Percentiles rank a stretch among this genome's conserved stretches.
These are phyloP conservation scores for Chaetomium olivaceum DNA, from an alignment of 2,329 filamentous ascomycete species.

Conservation along the genomic window DNA sequence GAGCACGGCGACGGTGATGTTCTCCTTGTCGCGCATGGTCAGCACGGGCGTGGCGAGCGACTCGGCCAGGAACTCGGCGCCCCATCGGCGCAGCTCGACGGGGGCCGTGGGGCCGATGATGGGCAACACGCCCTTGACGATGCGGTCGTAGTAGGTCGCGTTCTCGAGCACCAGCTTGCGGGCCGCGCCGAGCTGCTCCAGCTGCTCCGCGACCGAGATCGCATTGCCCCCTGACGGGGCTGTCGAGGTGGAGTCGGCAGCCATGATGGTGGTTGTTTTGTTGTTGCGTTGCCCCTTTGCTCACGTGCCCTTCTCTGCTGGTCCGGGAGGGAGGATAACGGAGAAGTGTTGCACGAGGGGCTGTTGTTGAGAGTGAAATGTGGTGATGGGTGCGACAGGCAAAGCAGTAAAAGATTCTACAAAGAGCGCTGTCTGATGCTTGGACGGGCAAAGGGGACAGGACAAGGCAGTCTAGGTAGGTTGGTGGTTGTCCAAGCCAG, in stretches of 20 bases:
- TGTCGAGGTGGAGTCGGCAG: conserved; percentile 43
- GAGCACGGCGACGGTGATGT: conserved; percentile 73
- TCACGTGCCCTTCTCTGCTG: background rate
- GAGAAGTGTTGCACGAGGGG: background rate
- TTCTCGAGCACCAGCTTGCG: conserved; percentile 87
- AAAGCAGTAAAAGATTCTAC: conserved; percentile 26
- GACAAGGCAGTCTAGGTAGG: conserved; percentile 16
- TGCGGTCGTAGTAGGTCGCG: conserved; percentile 83
- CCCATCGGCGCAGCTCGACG: conserved; percentile 89
- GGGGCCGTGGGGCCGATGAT: conserved; percentile 76
- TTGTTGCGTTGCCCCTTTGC: background rate
- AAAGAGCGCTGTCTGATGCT: conserved; percentile 12
- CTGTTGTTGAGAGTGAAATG: background rate
- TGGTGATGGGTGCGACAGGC: conserved; percentile 3
- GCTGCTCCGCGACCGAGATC: conserved; percentile 69
- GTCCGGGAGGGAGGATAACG: background rate
- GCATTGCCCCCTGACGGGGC: conserved; percentile 4
- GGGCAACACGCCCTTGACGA: conserved; percentile 89
- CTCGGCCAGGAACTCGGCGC: conserved; percentile 91
- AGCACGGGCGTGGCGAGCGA: conserved; percentile 92
- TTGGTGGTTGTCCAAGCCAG: conserved; percentile 11
- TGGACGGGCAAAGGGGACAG: conserved; percentile 10
- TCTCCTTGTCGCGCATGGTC: conserved; percentile 74
- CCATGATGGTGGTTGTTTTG: conserved; percentile 46
- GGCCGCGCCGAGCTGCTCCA: conserved; percentile 85